Evolutionary conservation across 345 rosid genomes (phyloP), one percentile per base, ranked within the genome.

Genomic region (Ceriops decandra): DNA sequence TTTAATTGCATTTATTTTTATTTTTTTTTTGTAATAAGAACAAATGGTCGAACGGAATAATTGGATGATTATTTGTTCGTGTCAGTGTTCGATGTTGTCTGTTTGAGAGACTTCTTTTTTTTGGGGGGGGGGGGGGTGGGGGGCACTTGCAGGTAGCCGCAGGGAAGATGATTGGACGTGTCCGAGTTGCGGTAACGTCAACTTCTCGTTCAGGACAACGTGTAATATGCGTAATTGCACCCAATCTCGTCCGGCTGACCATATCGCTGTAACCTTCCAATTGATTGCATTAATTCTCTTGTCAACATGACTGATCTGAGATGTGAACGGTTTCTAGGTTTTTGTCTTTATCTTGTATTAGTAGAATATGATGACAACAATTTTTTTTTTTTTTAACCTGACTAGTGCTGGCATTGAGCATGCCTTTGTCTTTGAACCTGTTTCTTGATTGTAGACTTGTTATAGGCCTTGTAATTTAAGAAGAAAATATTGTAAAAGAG

Each of bases 141-240:
- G 7, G 60, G 70, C 42, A 33, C 49, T 64, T 49, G 52, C 69
- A 95, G 99, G 99, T 51, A 87, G 99, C 59, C 96, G 98, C 5
- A 87, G 99, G 83, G 99, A 95, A 72, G 98, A 95, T 81, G 99
- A 95, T 72, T 95, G 98, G 99, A 92, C 96, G 36, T 95, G 98
- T 62, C 98, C 97, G 5, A 95, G 97, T 65, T 95, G 99, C 74
- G 97, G 93, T 69, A 95, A 95, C 79, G 99, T 90, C 73, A 95
- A 95, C 62, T 95, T 95, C 74, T 95, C 99, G 4, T 95, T 95
- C 67, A 85, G 98, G 83, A 95, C 96, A 42, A 91, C 99, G 57
- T 95, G 99, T 69, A 95, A 95, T 73, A 95, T 90, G 98, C 99
- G 98, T 38, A 95, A 95, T 73, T 95, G 99, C 69, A 88, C 99